phyloP scores from a whole-genome alignment of 2,329 filamentous ascomycete species.

The Aspergillus spinulosporus region DNA sequence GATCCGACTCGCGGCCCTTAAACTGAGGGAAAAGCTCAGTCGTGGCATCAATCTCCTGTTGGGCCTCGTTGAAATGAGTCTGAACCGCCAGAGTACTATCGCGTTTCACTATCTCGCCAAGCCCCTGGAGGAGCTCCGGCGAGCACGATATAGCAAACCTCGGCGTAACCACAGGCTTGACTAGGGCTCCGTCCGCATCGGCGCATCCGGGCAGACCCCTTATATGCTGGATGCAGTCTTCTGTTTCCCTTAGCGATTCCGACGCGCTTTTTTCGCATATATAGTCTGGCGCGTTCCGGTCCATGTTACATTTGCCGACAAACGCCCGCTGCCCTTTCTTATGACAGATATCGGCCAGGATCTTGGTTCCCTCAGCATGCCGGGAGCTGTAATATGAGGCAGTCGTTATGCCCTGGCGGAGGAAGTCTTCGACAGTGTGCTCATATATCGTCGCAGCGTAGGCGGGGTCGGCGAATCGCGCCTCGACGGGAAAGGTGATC shows the following conservation, averaged over 20 bases:
- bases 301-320: conserved; percentile 42
- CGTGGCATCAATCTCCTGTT: conserved; percentile 60
- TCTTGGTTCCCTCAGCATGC: conserved; percentile 32
- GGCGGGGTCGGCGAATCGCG: conserved; percentile 56
- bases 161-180: conserved; percentile 57
- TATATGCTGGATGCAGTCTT: conserved; percentile 53
- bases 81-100: conserved; percentile 59
- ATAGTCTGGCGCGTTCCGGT: conserved; percentile 51
- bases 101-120: conserved; percentile 55
- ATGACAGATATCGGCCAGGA: conserved; percentile 37
- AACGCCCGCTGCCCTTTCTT: conserved; percentile 37
- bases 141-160: conserved; percentile 64
- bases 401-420: conserved; percentile 53
- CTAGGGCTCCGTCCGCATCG: conserved; percentile 33
- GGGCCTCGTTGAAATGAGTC: conserved; percentile 67
- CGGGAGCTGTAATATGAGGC: conserved; percentile 39
- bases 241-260: conserved; percentile 53
- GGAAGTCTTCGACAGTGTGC: conserved; percentile 56
- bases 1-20: conserved; percentile 58
- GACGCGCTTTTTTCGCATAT: conserved; percentile 51
- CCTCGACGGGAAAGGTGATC: conserved; percentile 66
- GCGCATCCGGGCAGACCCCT: conserved; percentile 46
- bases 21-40: conserved; percentile 54
- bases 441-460: conserved; percentile 58
- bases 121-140: conserved; percentile 53